Base-by-base conservation (phyloP, 208 protist species). In the Wallacemonas sp. region DNA sequence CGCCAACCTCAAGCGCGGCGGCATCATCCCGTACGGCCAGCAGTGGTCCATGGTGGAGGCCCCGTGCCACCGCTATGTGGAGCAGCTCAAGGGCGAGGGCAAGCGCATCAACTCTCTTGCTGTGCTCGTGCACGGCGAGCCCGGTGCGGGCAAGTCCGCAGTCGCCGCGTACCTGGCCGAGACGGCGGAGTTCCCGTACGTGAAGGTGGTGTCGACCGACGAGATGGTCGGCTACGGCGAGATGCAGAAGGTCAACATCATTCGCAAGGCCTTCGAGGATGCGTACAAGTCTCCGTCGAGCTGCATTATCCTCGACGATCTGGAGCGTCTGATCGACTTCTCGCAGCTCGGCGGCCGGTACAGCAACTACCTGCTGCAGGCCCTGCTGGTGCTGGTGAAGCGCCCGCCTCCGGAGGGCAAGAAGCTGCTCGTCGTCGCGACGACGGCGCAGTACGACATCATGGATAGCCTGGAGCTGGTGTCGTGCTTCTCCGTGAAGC, bases 241-340 rank as follows among this genome's bases (percentile, higher is more conserved):
- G 73, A 77, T 91, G 76, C 85, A 91, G 75, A 92, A 92, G 44
- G 85, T 89, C 28, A 94, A 94, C 62, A 88, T 94, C 31, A 98
- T 99, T 62, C 94, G 86, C 33, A 98, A 98, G 73, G 88, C 97
- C 12, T 99, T 99, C 79, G 97, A 99, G 62, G 98, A 99, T 77
- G 97, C 98, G 29, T 99, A 99, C 86, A 98, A 98, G 81, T 99
- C 98, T 14, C 81, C 94, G 18, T 44, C 91, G 2, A 97, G 86
- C 65, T 89, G 98, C 44, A 97, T 99, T 49, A 94, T 99, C 26
- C 77, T 99, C 22, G 98, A 99, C 68, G 94, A 99, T 66, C 69
- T 99, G 52, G 99, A 99, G 87, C 88, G 92, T 18, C 79, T 98
- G 25, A 94, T 98, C 65, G 95, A 99, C 41, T 99, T 99, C 70